phyloP scores from a whole-genome alignment of 2,329 filamentous ascomycete genomes.

The Coniochaeta prunicola region DNA sequence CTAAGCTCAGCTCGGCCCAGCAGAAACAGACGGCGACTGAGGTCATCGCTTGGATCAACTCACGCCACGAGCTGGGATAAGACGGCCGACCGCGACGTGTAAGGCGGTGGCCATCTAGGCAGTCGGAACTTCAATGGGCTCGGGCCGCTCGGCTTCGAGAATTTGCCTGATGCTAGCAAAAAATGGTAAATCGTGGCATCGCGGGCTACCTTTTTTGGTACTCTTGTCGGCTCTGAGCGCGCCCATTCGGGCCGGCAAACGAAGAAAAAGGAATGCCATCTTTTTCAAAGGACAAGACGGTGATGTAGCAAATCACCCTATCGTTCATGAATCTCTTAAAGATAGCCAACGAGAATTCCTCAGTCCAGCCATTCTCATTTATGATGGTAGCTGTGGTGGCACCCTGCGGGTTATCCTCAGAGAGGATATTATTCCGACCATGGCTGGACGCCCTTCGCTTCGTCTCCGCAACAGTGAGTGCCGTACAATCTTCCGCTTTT shows the following conservation, averaged over 20 bases:
- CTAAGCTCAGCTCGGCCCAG: background rate
- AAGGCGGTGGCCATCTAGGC: no score
- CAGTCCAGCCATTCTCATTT: background rate
- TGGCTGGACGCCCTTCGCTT: background rate
- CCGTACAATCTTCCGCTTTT: background rate
- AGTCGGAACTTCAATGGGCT: no score
- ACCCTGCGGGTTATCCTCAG: background rate
- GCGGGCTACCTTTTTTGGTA: no score
- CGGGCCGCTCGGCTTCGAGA: no score
- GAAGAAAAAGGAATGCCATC: no score
- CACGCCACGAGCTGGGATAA: background rate
- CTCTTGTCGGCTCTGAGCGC: no score
- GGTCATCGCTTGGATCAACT: constrained; percentile 2
- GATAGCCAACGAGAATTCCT: background rate
- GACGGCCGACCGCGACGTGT: background rate
- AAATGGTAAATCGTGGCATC: no score
- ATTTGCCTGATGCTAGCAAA: no score
- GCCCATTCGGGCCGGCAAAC: no score
- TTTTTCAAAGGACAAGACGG: no score
- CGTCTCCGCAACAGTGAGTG: background rate
- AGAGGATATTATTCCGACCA: background rate
- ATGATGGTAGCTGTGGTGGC: background rate
- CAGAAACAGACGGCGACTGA: background rate
- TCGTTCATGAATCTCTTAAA: background rate
- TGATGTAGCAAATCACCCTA: background rate